Evolutionary conservation across 345 rosid species (phyloP).

Genomic region (Populus tremula): DNA sequence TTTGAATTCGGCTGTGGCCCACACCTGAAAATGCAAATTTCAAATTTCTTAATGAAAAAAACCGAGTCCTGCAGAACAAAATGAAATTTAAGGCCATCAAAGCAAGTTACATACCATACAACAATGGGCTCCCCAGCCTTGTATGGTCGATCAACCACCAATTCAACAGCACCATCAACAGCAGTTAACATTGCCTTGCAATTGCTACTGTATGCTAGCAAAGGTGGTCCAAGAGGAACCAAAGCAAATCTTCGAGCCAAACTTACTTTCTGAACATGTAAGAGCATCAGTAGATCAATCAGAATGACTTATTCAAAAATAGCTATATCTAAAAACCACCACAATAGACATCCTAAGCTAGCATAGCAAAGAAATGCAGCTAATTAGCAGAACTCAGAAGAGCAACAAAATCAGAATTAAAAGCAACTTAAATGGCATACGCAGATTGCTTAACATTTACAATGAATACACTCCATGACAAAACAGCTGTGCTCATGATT

Average conservation of each 20-base stretch:
- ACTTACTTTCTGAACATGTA: constrained; percentile 76
- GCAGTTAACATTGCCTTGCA: constrained; percentile 93
- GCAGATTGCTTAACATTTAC: neutral
- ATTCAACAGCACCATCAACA: constrained; percentile 76
- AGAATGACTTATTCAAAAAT: neutral
- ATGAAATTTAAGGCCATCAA: constrained; percentile 14
- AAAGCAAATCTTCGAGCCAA: constrained; percentile 95
- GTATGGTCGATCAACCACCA: constrained; percentile 80
- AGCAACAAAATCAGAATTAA: neutral
- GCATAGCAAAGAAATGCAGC: neutral
- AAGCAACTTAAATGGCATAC: neutral
- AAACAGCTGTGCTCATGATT: neutral
- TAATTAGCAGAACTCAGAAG: neutral
- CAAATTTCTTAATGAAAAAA: constrained; percentile 9
- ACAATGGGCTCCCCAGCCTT: constrained; percentile 85
- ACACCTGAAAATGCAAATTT: constrained; percentile 55
- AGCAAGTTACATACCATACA: constrained; percentile 58
- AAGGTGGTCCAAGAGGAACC: constrained; percentile 98
- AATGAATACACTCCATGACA: neutral
- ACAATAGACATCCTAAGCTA: neutral
- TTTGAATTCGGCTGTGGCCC: constrained; percentile 96
- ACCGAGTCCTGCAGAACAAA: neutral
- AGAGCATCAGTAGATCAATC: constrained; percentile 15
- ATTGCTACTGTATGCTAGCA: constrained; percentile 85
- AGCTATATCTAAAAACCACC: neutral